Percentiles rank a stretch among this genome's conserved stretches.
These are phyloP conservation scores for Annulohypoxylon nitens DNA, from an alignment of 495 filamentous ascomycete species.

Conservation along the genomic window DNA sequence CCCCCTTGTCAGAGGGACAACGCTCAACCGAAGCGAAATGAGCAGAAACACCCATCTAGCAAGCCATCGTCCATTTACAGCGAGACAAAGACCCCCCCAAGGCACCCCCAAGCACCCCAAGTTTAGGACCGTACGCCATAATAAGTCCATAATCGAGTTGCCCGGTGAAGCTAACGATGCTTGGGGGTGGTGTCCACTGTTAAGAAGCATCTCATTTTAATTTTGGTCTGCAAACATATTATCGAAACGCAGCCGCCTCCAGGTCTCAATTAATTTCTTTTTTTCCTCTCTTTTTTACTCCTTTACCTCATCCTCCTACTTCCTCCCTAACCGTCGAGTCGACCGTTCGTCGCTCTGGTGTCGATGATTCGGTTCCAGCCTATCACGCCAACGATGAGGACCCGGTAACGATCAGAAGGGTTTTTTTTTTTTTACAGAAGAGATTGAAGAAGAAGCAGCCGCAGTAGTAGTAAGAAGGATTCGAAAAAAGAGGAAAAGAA, in stretches of 20 bases:
- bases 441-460: constrained; percentile 23
- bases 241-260: constrained; percentile 39
- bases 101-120: constrained; percentile 24
- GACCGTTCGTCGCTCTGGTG: constrained; percentile 46
- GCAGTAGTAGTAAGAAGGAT: constrained; percentile 8
- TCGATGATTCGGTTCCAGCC: constrained; percentile 51
- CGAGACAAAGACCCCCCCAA: constrained; percentile 35
- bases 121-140: constrained; percentile 24
- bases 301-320: constrained; percentile 39
- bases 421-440: constrained; percentile 1
- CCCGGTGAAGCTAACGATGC: constrained; percentile 46
- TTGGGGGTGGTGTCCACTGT: constrained; percentile 41
- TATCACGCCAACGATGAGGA: constrained; percentile 52
- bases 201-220: constrained; percentile 47
- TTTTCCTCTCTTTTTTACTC: constrained; percentile 31
- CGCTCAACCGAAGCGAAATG: constrained; percentile 48
- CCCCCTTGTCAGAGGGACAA: constrained; percentile 45
- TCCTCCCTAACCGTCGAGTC: constrained; percentile 33
- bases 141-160: constrained; percentile 14
- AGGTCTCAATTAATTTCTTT: constrained; percentile 34
- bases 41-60: constrained; percentile 39
- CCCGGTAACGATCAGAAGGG: constrained; percentile 45
- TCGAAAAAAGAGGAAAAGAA: constrained; percentile 17
- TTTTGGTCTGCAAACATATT: constrained; percentile 46
- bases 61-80: constrained; percentile 42